Base-by-base conservation (phyloP, 371 early-diverging fungal species). In the Polyrhizophydium stewartii region DNA sequence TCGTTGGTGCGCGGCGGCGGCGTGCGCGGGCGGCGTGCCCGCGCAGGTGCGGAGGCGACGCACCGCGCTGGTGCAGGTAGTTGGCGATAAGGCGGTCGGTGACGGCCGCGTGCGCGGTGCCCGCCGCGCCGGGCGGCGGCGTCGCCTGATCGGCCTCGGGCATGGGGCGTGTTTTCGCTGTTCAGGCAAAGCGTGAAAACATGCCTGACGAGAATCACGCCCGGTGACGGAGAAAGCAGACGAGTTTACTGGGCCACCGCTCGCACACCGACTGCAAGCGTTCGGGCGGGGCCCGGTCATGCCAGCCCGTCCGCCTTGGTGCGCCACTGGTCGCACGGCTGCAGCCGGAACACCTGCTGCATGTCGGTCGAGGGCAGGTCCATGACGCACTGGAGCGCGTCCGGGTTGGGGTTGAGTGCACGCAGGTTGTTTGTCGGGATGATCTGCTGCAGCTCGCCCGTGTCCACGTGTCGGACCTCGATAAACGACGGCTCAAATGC, bases 401-500 rank as follows among this genome's bases (percentile, higher is more conserved):
- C 64, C 2, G 63, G 56, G 25, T 69, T 59, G n/a, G 57, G 50
- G 40, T 61, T 59, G 17, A 75, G 61, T 12, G 60, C 25, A 22
- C 69, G 59, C 31, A 77, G 58, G 58, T 74, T 63, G 38, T 13
- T 41, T 1, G 61, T 60, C 1, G 67, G 68, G 41, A 79, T 64
- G 45, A 75, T 56, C 58, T 79, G 79, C 28, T 66, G 62, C 22
- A 79, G 56, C 17, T 62, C 58, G 10, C 73, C 91, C 1, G 90
- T 89, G 61, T 90, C 87, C 17, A 91, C 87, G 65, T 93, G 82
- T 25, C 93, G 86, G 30, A 96, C 78, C 74, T 94, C 95, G 60
- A 94, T 88, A 68, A 96, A 95, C 25, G 81, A 76, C n/a, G 87
- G 71, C 55, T 92, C 93, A 67, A 92, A 94, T 0, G 92, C 97